These are phyloP conservation scores for Calonectria hongkongensis DNA, from an alignment of 2,329 filamentous ascomycete genomes.

Conservation along the genomic window DNA sequence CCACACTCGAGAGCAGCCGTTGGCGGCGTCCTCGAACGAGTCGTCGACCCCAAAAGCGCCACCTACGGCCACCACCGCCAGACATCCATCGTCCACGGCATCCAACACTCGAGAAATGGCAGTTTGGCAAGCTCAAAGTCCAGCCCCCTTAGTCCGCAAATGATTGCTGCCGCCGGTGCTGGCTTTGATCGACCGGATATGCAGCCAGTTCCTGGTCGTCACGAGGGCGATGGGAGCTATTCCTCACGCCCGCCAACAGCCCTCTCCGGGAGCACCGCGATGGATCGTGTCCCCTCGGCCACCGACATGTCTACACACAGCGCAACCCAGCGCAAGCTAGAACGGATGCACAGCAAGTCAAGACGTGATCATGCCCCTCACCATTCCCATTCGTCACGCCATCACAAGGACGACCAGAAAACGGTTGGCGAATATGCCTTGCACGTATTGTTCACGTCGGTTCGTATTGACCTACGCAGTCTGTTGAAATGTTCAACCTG, in stretches of 20 bases:
- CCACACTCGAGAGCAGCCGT: conserved; percentile 64
- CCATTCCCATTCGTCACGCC: conserved; percentile 84
- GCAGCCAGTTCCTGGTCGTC: conserved; percentile 65
- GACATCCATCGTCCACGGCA: conserved; percentile 97
- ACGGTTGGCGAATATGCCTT: conserved; percentile 98
- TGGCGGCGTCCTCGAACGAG: conserved; percentile 68
- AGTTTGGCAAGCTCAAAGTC: conserved; percentile 87
- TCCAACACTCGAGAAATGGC: conserved; percentile 93
- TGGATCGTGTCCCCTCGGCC: conserved; percentile 69
- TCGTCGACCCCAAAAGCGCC: conserved; percentile 72
- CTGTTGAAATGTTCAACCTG: not conserved
- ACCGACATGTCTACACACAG: conserved; percentile 66
- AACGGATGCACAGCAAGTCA: conserved; percentile 79
- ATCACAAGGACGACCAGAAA: conserved; percentile 85
- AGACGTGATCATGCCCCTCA: conserved; percentile 84
- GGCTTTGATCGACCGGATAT: conserved; percentile 73
- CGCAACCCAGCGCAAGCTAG: conserved; percentile 71
- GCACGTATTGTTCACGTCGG: conserved; percentile 95
- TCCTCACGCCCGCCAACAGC: conserved; percentile 67
- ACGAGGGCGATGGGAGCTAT: conserved; percentile 65
- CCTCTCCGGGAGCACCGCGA: conserved; percentile 64
- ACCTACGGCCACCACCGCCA: conserved; percentile 93
- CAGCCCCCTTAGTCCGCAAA: conserved; percentile 91
- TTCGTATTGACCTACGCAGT: conserved; percentile 63
- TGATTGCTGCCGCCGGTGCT: conserved; percentile 82